A percentile compares a stretch with the other conserved stretches of the same genome.
Conservation (phyloP, 179 eudicot species). For the Gypsophila paniculata region DNA sequence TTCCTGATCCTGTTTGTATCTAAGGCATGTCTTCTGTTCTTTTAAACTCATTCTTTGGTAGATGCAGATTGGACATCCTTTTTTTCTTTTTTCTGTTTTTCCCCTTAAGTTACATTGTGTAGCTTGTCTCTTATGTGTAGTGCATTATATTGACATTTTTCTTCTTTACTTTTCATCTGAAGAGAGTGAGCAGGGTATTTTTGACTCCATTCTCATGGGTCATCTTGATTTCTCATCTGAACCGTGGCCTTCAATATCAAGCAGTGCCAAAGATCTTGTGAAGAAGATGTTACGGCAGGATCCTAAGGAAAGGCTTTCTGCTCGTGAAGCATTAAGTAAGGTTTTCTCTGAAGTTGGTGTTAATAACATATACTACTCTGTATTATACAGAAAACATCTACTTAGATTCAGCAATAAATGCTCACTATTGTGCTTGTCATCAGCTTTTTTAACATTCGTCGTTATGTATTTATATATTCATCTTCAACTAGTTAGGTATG, state of each 20-base stretch:
- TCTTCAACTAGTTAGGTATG: not conserved
- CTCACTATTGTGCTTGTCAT: not conserved
- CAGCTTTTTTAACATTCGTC: not conserved
- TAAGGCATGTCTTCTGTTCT: not conserved
- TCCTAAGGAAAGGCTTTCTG: conserved; percentile 84
- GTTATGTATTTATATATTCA: not conserved
- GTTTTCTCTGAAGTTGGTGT: not conserved
- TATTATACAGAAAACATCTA: not conserved
- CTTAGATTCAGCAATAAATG: no score
- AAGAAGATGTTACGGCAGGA: conserved; percentile 84
- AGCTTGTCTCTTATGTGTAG: not conserved
- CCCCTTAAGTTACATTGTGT: not conserved
- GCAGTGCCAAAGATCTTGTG: conserved; percentile 90
- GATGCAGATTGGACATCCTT: not conserved
- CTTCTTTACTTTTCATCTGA: conserved; percentile 23
- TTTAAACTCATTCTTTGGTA: conserved; percentile 9
- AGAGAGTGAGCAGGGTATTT: conserved; percentile 91
- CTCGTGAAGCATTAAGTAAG: conserved; percentile 81
- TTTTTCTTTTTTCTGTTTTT: not conserved
- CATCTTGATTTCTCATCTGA: conserved; percentile 78
- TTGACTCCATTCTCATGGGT: conserved; percentile 74
- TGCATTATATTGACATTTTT: conserved; percentile 14
- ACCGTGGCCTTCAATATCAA: conserved; percentile 96
- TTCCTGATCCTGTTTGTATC: not conserved
- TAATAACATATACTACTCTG: not conserved